Evolutionary conservation across 2,329 filamentous ascomycete genomes (phyloP), one percentile per base, ranked within the genome.

Genomic region (Colletotrichum costaricense): DNA sequence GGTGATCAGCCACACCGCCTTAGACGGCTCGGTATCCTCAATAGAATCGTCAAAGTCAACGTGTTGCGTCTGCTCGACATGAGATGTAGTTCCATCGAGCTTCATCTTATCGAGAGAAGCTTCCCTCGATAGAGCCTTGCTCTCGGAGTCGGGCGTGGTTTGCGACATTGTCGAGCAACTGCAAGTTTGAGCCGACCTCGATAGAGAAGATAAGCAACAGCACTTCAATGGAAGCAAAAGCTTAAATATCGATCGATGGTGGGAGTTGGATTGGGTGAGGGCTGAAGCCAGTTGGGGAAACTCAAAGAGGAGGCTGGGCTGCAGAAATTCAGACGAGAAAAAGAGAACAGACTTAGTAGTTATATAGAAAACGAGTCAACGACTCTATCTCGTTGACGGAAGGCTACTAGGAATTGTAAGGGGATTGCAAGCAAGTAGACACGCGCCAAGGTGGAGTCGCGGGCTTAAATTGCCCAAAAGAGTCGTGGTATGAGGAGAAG

Each of bases 1-100:
- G 0, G 77, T 78, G 46, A 78, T 78, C 12, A 79, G 77, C 78
- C 78, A 79, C 2, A 78, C 77, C 3, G 77, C 76, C 30, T 22
- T 74, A 1, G 77, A 78, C 0, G 77, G 75, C 59, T 74, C 74
- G 6, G 78, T 78, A 11, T 77, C 76, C 49, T 78, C 78, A 35
- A 78, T 79, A 30, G 77, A 78, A 57, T 78, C 77, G 38, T 78
- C 75, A 35, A 77, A 77, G 19, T 75, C 75, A 38, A 52, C n/a
- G 6, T 19, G 24, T 12, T 69, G 30, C 11, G 77, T 74, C 2
- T 74, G 79, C 33, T 74, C 66, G 16, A 69, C 49, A 33, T 69
- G 66, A 30, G 54, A 55, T 4, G 66, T 49, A 19, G 62, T 46
- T 9, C 58, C 66, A 6, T 69, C 56, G 4, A 46, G 24, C 28